These are phyloP conservation scores for Cyclanthera cordifolia DNA, from an alignment of 306 rosid genomes.

Conservation along the genomic window DNA sequence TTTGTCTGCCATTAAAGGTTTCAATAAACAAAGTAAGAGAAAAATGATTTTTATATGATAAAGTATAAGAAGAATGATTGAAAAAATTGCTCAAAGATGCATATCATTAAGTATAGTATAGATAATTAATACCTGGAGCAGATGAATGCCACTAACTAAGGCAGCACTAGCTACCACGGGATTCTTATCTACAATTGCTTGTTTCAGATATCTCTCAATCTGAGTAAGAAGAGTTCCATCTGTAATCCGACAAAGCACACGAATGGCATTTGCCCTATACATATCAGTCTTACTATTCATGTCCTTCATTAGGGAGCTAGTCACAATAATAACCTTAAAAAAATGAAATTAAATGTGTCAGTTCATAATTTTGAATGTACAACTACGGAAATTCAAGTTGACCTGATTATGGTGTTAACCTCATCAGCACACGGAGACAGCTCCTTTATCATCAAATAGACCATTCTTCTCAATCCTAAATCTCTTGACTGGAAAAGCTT, in stretches of 20 bases:
- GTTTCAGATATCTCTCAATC: conserved; percentile 91
- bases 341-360: conserved; percentile 20
- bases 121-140: conserved; percentile 62
- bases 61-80: not conserved
- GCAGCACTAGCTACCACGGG: conserved; percentile 99
- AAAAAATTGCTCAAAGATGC: conserved; percentile 8
- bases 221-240: conserved; percentile 97
- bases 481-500: conserved; percentile 93
- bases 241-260: conserved; percentile 91
- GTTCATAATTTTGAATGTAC: conserved; percentile 18
- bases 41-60: not conserved
- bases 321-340: conserved; percentile 76
- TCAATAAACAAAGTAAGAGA: not conserved
- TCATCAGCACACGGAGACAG: conserved; percentile 93
- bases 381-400: conserved; percentile 1
- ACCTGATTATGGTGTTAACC: conserved; percentile 34
- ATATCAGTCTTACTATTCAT: conserved; percentile 96
- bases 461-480: conserved; percentile 97
- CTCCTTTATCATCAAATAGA: conserved; percentile 88
- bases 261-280: conserved; percentile 98
- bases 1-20: conserved; percentile 46
- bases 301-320: conserved; percentile 99
- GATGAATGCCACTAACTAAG: conserved; percentile 91
- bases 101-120: not conserved
- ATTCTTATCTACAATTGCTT: conserved; percentile 94